Percentiles rank a stretch among this genome's conserved stretches.
phyloP scores from a whole-genome alignment of 352 stramenopile genomes.

The Saprolegnia diclina region DNA sequence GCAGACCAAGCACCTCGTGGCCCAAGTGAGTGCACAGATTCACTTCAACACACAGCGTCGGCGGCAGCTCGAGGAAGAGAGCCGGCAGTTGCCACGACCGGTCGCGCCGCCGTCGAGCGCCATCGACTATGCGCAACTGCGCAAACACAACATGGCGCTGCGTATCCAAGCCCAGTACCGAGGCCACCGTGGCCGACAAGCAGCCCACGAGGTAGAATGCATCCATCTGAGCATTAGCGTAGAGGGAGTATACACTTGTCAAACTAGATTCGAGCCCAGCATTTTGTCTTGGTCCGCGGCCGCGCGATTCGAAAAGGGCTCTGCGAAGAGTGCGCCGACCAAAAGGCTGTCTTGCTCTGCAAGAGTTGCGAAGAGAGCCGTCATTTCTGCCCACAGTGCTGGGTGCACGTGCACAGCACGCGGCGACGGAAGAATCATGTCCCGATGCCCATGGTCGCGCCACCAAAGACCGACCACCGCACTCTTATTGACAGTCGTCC shows the following conservation, averaged over 20 bases:
- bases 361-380: slow-evolving; percentile 55
- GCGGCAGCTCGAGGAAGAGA: slow-evolving; percentile 30
- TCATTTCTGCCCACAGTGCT: slow-evolving; percentile 68
- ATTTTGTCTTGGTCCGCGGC: slow-evolving; percentile 64
- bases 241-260: not conserved
- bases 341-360: slow-evolving; percentile 59
- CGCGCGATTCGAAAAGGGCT: slow-evolving; percentile 57
- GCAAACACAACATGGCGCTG: slow-evolving; percentile 19
- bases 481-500: too few relatives aligned
- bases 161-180: slow-evolving; percentile 51
- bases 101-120: not conserved
- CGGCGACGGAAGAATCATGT: slow-evolving; percentile 48
- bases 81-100: not conserved
- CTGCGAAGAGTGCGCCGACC: slow-evolving; percentile 68
- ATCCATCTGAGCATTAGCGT: not conserved
- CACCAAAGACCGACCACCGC: too few relatives aligned
- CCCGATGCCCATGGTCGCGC: slow-evolving; percentile 47
- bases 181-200: slow-evolving; percentile 37
- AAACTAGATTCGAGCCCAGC: slow-evolving; percentile 37
- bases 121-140: slow-evolving; percentile 5
- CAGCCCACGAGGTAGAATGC: slow-evolving; percentile 34
- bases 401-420: slow-evolving; percentile 67
- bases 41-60: slow-evolving; percentile 52
- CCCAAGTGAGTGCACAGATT: slow-evolving; percentile 46
- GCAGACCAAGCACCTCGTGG: slow-evolving; percentile 39